Evolutionary conservation across 345 rosid species (phyloP).

Genomic region (Brassica carinata): DNA sequence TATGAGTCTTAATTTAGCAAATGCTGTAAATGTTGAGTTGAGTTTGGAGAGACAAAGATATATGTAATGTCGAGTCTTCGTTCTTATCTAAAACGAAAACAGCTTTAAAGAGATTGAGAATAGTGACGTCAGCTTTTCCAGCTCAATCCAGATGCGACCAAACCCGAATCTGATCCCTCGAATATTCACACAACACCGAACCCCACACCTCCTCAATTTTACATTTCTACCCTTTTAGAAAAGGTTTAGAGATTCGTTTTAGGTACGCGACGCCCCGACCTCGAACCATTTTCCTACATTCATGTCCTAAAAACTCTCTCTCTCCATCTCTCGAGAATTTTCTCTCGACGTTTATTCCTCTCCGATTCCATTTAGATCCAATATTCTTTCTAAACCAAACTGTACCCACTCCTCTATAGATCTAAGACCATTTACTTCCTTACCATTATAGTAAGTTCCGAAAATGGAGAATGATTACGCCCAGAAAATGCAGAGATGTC

Average conservation of each 20-base stretch:
- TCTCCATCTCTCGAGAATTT: neutral
- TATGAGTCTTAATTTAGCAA: neutral
- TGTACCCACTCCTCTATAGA: conserved; percentile 3
- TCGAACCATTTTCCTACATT: conserved; percentile 19
- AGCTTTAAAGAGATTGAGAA: conserved; percentile 10
- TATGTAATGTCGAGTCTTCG: conserved; percentile 25
- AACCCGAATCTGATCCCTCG: conserved; percentile 43
- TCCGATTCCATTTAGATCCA: conserved; percentile 77
- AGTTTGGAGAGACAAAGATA: neutral
- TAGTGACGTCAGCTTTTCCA: conserved; percentile 38
- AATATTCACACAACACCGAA: conserved; percentile 35
- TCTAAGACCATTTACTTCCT: conserved; percentile 1
- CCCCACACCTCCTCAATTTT: neutral
- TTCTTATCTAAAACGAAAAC: conserved; percentile 31
- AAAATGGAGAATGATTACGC: conserved; percentile 45
- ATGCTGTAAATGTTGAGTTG: neutral
- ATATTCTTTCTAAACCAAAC: conserved; percentile 35
- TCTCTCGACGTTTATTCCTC: conserved; percentile 48
- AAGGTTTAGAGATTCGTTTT: conserved; percentile 33
- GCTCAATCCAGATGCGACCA: conserved; percentile 25
- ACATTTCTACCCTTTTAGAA: conserved; percentile 19
- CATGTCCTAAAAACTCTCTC: conserved; percentile 7
- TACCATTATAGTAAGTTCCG: neutral
- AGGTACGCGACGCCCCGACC: conserved; percentile 49
- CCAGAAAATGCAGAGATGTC: conserved; percentile 61